Evolutionary conservation across 1,284 basidiomycete species (phyloP), one percentile per base, ranked within the genome.

Genomic region (Leccinum fallax): DNA sequence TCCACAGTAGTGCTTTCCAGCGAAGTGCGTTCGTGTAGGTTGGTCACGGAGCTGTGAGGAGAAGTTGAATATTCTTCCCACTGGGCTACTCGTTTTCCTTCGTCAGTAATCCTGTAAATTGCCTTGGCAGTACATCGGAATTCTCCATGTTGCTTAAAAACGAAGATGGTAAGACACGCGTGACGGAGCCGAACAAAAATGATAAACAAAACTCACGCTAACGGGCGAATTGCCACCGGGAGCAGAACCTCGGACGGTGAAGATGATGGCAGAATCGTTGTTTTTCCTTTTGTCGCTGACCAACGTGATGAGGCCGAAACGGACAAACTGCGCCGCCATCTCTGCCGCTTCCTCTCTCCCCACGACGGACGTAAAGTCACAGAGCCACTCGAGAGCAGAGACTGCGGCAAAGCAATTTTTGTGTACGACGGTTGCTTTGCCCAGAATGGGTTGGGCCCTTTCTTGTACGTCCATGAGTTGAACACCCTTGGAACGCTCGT

Each of bases 281-380:
- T 89, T 89, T 80, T 92, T 94, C 66, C 92, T 83, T 81, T 91
- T 93, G 76, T 93, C 91, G 77, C 89, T 92, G 63, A 97, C 93
- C 40, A 98, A 81, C 11, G 81, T 78, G 76, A 99, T 92, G 67
- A 97, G 86, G 43, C 95, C 94, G 71, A 97, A 97, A 49, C 97
- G 89, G 53, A 98, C 95, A 72, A 99, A 98, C 73, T 99, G 97
- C 1, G 95, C 97, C 4, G 93, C 89, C 83, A 98, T 91, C 80
- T 99, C 97, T 24, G 95, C 95, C 0, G 95, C 97, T 77, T 99
- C 97, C 73, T 99, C 97, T 58, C 94, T 82, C 24, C 95, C 96
- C 55, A 96, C 94, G 52, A 97, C 93, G 0, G 97, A 98, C 1
- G 97, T 96, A 69, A 95, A 98, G 77, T 99, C 96, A 74, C 94